Evolutionary conservation across 805 yeast genomes (phyloP).

Genomic region (Kluyveromyces wickerhamii): DNA sequence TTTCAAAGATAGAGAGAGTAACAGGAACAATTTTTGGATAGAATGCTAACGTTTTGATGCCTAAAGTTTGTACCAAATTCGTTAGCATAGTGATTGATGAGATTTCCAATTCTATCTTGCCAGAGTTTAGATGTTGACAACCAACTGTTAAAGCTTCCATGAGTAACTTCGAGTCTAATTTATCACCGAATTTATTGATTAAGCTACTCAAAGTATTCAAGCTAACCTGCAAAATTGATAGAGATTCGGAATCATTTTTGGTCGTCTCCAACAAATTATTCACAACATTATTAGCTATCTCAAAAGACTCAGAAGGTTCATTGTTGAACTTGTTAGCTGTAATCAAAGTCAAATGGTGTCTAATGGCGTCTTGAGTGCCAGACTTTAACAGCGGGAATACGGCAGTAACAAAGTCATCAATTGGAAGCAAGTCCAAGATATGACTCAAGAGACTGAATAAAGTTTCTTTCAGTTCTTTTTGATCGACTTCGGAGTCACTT

Average conservation of each 20-base stretch:
- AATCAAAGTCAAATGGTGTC: slow-evolving; percentile 53
- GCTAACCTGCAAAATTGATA: slow-evolving; percentile 56
- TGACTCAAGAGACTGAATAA: slow-evolving; percentile 53
- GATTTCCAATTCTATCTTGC: slow-evolving; percentile 54
- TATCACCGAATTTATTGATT: slow-evolving; percentile 52
- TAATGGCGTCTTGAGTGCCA: slow-evolving; percentile 38
- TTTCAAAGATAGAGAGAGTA: slow-evolving; percentile 50
- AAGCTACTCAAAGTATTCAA: slow-evolving; percentile 59
- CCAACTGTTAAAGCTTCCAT: slow-evolving; percentile 42
- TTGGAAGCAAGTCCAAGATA: slow-evolving; percentile 64
- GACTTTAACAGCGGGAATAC: slow-evolving; percentile 36
- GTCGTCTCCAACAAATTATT: slow-evolving; percentile 40
- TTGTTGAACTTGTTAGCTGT: slow-evolving; percentile 60
- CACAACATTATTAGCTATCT: slow-evolving; percentile 45
- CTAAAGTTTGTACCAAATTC: slow-evolving; percentile 61
- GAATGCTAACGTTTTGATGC: slow-evolving; percentile 77
- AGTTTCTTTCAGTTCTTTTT: slow-evolving; percentile 31
- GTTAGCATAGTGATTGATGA: slow-evolving; percentile 69
- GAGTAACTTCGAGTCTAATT: slow-evolving; percentile 40
- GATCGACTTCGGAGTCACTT: slow-evolving; percentile 15
- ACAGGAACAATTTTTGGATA: slow-evolving; percentile 83
- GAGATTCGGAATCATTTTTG: slow-evolving; percentile 16
- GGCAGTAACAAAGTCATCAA: slow-evolving; percentile 60
- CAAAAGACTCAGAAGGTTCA: slow-evolving; percentile 48
- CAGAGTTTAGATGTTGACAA: slow-evolving; percentile 42